Evolutionary conservation across 345 rosid genomes (phyloP), one percentile per base, ranked within the genome.

Genomic region (Melastoma malabathricum): DNA sequence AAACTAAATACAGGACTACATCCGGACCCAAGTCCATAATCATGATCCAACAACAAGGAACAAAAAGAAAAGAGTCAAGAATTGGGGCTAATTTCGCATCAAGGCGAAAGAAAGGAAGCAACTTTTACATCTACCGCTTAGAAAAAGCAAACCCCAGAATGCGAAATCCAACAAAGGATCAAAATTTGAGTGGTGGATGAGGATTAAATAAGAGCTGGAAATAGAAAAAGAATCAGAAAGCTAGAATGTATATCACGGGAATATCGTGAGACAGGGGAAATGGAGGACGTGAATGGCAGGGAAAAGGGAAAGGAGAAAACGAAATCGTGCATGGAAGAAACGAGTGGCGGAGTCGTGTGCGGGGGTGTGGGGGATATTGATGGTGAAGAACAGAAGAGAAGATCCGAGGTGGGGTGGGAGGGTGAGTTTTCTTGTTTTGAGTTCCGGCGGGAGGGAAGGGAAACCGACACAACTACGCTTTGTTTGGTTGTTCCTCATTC

Each of bases 21-120:
- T 62, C 72, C 3, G 48, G 29, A 47, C 59, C 56, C 39, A 63
- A 14, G 51, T 70, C 73, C 47, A 60, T 9, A 47, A 59, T 49
- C 23, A 16, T 51, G 12, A 34, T 29, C 41, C 46, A 17, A 59
- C 51, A 41, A 44, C 50, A 50, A 59, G 31, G 12, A 41, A 25
- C 44, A 19, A 51, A 19, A 16, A 38, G 3, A 15, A 13, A 20
- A 47, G 50, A 19, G 31, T 2, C 55, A 38, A 43, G n/a, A 5
- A 19, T 20, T 5, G 12, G 12, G 41, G 41, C 12, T 34, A 34
- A 34, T 34, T 34, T 34, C 41, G 41, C 12, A 34, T 34, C 41
- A 34, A 34, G 9, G 12, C 41, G 2, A 34, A 34, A 34, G 41
- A 34, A 34, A 34, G 41, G 41, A 34, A 12, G 41, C 41, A 34